Evolutionary conservation across 306 rosid species (phyloP).

Genomic region (Medicago arabica): DNA sequence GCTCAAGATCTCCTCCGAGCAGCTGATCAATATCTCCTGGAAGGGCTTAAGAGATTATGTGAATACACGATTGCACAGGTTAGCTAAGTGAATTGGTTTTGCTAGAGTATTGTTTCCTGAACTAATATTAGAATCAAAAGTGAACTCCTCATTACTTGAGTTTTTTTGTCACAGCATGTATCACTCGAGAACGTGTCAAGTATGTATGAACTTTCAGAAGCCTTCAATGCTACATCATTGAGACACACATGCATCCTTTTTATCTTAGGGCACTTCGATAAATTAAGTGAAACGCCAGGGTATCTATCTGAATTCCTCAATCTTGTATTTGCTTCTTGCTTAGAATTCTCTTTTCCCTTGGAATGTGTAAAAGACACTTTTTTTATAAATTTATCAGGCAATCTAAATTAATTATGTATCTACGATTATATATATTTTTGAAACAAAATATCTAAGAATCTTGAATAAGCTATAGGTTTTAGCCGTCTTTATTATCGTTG

Average conservation of each 20-base stretch:
- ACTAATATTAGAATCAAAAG: constrained; percentile 31
- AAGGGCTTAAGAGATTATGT: constrained; percentile 94
- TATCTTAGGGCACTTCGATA: constrained; percentile 88
- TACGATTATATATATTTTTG: neutral
- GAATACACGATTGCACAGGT: constrained; percentile 97
- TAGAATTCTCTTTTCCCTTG: constrained; percentile 22
- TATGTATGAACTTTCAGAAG: constrained; percentile 99
- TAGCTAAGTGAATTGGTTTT: constrained; percentile 34
- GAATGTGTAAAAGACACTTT: neutral
- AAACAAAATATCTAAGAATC: constrained; percentile 4
- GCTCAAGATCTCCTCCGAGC: constrained; percentile 99
- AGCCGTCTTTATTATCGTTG: neutral
- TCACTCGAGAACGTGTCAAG: constrained; percentile 82
- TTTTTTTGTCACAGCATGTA: constrained; percentile 70
- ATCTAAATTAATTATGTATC: neutral
- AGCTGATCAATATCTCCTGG: constrained; percentile 98
- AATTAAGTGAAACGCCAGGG: constrained; percentile 88
- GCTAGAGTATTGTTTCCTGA: constrained; percentile 38
- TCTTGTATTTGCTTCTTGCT: constrained; percentile 10
- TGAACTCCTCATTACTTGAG: constrained; percentile 25
- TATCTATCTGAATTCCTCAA: constrained; percentile 50
- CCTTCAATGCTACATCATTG: constrained; percentile 88
- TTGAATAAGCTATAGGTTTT: constrained; percentile 25
- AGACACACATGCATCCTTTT: constrained; percentile 92
- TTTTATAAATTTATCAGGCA: constrained; percentile 17